These are phyloP conservation scores for Cystobasidium ongulense DNA, from an alignment of 768 basidiomycete genomes.

Conservation along the genomic window DNA sequence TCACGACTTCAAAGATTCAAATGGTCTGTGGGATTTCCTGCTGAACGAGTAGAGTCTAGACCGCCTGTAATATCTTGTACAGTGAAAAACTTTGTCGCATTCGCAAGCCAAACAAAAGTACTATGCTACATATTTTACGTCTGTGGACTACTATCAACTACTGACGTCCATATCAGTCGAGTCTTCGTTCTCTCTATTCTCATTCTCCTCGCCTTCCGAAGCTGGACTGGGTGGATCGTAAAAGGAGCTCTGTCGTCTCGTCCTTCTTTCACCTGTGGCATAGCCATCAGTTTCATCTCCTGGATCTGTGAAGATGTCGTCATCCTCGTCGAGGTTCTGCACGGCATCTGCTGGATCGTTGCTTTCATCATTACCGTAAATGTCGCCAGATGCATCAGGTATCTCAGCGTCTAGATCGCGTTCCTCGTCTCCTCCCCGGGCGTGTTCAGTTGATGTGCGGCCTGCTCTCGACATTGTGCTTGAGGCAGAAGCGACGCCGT, in stretches of 20 bases:
- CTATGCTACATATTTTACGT: not conserved
- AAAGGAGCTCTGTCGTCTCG: not conserved
- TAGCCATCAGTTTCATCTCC: not conserved
- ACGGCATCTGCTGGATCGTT: constrained; percentile 4
- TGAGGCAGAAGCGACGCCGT: not conserved
- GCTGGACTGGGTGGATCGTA: not conserved
- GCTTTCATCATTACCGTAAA: not conserved
- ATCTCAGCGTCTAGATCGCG: constrained; percentile 33
- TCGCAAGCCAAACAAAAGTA: not conserved
- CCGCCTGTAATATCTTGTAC: too few species aligned
- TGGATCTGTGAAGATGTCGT: constrained; percentile 3
- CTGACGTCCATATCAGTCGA: constrained; percentile 22
- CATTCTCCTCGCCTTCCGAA: not conserved
- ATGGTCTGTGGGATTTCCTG: constrained; percentile 78
- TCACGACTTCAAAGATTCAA: constrained; percentile 75
- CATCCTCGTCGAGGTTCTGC: constrained; percentile 8
- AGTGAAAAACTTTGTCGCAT: not conserved
- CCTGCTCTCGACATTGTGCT: constrained; percentile 7
- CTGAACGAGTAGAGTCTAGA: constrained; percentile 43
- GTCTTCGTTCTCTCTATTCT: constrained; percentile 15
- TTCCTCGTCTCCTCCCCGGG: not conserved
- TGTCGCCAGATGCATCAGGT: constrained; percentile 15
- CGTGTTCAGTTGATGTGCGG: not conserved
- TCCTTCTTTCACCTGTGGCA: not conserved
- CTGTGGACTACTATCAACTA: not conserved